Conservation (phyloP, 208 protist species). For the Wallacemonas sp. region DNA sequence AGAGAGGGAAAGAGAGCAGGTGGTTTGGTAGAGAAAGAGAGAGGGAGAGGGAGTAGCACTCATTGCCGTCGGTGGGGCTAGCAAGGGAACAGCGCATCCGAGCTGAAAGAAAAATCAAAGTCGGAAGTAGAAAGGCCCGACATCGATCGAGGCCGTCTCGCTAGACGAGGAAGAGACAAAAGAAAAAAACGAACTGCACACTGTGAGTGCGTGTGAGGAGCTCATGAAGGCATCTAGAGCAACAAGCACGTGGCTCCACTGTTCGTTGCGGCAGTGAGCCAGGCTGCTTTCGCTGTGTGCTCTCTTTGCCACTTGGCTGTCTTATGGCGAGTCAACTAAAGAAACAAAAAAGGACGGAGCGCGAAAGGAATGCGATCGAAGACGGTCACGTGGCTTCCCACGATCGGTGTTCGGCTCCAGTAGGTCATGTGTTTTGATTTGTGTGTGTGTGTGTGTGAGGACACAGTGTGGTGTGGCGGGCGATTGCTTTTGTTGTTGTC, state of each 20-base stretch:
- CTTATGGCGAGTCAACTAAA: not conserved
- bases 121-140: too few species aligned
- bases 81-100: not conserved
- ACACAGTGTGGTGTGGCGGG: too few species aligned
- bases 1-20: not conserved
- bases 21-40: not conserved
- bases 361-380: not conserved
- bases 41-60: not conserved
- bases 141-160: too few species aligned
- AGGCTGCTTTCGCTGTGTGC: too few species aligned
- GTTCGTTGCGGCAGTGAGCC: too few species aligned
- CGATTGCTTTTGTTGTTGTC: conserved; percentile 3
- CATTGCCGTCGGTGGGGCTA: not conserved
- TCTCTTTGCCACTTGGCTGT: too few species aligned
- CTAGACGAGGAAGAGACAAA: conserved; percentile 4
- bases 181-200: not conserved
- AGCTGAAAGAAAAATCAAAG: conserved; percentile 1
- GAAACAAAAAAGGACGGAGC: conserved; percentile 8
- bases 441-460: conserved; percentile 11
- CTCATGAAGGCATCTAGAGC: not conserved
- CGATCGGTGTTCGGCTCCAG: too few species aligned
- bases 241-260: too few species aligned
- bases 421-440: conserved; percentile 11
- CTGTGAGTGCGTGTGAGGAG: not conserved
- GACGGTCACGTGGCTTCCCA: too few species aligned